Conservation (phyloP, 129 eudicot genomes). For the Chrysanthemum lavandulifolium region DNA sequence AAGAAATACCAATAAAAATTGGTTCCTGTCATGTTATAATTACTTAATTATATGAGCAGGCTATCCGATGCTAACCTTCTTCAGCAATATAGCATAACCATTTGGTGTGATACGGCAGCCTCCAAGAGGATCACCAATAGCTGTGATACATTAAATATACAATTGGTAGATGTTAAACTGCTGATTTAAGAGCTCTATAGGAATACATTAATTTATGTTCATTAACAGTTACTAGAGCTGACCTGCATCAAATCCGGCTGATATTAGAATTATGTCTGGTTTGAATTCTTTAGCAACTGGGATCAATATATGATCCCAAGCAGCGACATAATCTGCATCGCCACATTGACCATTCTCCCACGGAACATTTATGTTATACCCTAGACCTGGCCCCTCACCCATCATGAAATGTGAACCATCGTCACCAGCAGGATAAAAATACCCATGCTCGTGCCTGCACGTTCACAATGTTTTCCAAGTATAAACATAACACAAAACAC, state of each 20-base stretch:
- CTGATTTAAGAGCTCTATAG: not conserved
- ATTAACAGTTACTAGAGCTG: conserved; percentile 22
- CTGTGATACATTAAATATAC: conserved; percentile 42
- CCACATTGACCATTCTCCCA: conserved; percentile 88
- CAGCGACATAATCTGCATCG: conserved; percentile 91
- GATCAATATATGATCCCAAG: conserved; percentile 77
- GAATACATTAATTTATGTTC: not conserved
- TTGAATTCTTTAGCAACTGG: conserved; percentile 91
- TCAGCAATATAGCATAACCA: conserved; percentile 77
- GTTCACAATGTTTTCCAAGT: conserved; percentile 10
- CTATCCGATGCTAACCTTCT: conserved; percentile 39
- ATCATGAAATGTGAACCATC: conserved; percentile 77
- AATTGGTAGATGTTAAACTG: conserved; percentile 1
- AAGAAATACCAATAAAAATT: not conserved
- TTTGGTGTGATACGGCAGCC: conserved; percentile 86
- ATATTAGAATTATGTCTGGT: conserved; percentile 71
- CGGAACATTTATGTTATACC: conserved; percentile 88
- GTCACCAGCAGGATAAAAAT: conserved; percentile 71
- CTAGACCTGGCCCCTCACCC: conserved; percentile 81
- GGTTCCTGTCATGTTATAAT: not conserved
- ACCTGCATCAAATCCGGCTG: conserved; percentile 99
- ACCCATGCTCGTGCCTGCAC: conserved; percentile 72
- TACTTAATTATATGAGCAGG: no score
- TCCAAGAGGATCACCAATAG: conserved; percentile 94
- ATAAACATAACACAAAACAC: conserved; percentile 14